phyloP scores from a whole-genome alignment of 441 rosid genomes.

The California macrophylla region DNA sequence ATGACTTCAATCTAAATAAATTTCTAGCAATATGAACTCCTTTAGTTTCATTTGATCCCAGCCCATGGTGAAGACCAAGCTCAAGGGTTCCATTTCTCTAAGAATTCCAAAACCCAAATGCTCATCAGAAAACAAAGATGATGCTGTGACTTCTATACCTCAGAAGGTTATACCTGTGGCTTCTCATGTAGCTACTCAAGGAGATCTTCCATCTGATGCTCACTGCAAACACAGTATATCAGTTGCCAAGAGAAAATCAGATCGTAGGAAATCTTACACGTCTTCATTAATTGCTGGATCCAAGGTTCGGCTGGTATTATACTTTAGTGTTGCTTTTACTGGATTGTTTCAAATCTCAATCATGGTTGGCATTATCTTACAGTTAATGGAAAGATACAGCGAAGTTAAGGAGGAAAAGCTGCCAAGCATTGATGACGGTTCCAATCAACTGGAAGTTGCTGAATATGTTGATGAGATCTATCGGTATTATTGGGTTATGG shows the following conservation, averaged over 20 bases:
- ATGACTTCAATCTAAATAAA: background rate
- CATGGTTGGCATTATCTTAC: conserved; percentile 23
- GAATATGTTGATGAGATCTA: conserved; percentile 89
- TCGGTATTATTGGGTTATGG: conserved; percentile 72
- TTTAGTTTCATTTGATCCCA: conserved; percentile 21
- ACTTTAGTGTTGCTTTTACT: background rate
- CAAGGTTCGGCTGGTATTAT: conserved; percentile 34
- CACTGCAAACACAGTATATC: conserved; percentile 22
- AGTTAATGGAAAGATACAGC: conserved; percentile 44
- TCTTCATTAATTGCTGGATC: conserved; percentile 58
- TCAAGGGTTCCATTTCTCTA: conserved; percentile 31
- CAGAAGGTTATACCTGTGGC: conserved; percentile 28
- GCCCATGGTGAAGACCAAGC: conserved; percentile 35
- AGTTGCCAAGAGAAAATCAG: conserved; percentile 39
- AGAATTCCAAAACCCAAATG: conserved; percentile 32
- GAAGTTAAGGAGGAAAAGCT: conserved; percentile 39
- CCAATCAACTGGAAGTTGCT: conserved; percentile 84
- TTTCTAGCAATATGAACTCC: background rate
- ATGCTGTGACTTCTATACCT: conserved; percentile 22
- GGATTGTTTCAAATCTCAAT: conserved; percentile 16
- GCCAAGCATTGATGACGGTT: conserved; percentile 61
- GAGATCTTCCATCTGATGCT: conserved; percentile 25
- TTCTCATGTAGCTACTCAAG: conserved; percentile 30
- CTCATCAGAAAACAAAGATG: conserved; percentile 22
- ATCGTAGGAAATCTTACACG: conserved; percentile 80